Evolutionary conservation across 352 stramenopile species (phyloP), one percentile per base, ranked within the genome.

Genomic region (Phytophthora crassamura): DNA sequence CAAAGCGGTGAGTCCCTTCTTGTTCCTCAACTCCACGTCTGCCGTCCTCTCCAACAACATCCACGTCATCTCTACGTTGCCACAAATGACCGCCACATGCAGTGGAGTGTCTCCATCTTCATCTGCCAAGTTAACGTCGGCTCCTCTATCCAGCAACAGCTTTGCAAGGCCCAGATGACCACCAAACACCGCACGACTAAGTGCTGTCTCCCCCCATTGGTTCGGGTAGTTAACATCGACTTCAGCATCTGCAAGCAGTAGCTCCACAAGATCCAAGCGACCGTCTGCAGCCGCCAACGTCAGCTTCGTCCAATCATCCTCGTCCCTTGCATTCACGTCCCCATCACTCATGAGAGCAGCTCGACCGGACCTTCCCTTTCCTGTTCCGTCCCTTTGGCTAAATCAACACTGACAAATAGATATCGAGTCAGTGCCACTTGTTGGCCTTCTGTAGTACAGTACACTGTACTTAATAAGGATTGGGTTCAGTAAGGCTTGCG

Each of bases 51-150:
- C 34, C 35, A 63, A 9, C 35, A 63, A 25, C 14, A 63, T n/a
- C 33, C n/a, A 32, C 12, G 32, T 34, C 22, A 63, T 4, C 1
- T 55, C 35, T 10, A n/a, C 14, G 4, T 39, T 34, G 5, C 14
- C 30, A 15, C 34, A 33, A 16, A 56, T 46, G n/a, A 56, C 43
- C 3, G 56, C 56, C 16, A 64, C 56, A 14, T 49, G 42, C 11
- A 64, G 28, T 5, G 56, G 35, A 10, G 56, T 56, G 22, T 64
- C 56, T 25, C 56, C 56, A 25, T 57, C 55, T 55, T 64, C 56
- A 22, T 64, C 56, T 22, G 56, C 32, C 3, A 49, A 42, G 11
- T 56, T 38, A 10, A 38, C 28, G 11, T 32, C 34, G 33, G 43
- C 56, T 16, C 43, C 55, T 20, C 43, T 32, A 16, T 57, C 43